Conservation (phyloP, 257 asterid genomes). For the Gynochthodes officinalis region DNA sequence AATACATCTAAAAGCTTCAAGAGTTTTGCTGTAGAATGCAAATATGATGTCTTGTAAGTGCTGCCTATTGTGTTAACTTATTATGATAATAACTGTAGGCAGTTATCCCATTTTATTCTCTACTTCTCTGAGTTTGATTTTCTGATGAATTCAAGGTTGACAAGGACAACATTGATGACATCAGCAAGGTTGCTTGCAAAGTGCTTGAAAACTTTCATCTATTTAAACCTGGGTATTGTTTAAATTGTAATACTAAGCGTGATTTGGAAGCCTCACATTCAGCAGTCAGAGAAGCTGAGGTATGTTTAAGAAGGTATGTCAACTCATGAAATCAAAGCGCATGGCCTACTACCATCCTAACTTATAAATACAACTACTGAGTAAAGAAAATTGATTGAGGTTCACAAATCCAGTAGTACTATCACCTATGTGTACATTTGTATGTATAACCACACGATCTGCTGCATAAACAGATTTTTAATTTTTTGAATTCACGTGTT, state of each 20-base stretch:
- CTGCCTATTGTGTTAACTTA: background rate
- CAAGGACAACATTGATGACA: constrained; percentile 30
- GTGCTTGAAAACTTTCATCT: constrained; percentile 32
- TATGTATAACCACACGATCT: background rate
- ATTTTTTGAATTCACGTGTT: background rate
- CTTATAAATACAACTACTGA: background rate
- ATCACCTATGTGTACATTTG: background rate
- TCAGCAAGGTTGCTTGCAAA: constrained; percentile 34
- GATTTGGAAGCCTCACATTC: constrained; percentile 57
- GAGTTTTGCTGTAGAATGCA: background rate
- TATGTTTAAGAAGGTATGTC: constrained; percentile 47
- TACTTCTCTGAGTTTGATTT: background rate
- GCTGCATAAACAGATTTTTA: background rate
- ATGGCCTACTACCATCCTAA: background rate
- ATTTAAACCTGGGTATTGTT: constrained; percentile 57
- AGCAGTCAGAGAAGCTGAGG: constrained; percentile 43
- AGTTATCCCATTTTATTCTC: background rate
- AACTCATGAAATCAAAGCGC: background rate
- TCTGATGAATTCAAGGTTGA: constrained; percentile 31
- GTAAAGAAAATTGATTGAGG: background rate
- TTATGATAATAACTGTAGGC: background rate
- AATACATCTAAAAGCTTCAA: background rate
- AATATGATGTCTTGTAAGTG: background rate
- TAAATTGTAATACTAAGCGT: constrained; percentile 52
- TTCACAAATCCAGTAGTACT: too few relatives aligned